Evolutionary conservation across 176 grass and related monocot genomes (phyloP).

Genomic region (Ensete glaucum): DNA sequence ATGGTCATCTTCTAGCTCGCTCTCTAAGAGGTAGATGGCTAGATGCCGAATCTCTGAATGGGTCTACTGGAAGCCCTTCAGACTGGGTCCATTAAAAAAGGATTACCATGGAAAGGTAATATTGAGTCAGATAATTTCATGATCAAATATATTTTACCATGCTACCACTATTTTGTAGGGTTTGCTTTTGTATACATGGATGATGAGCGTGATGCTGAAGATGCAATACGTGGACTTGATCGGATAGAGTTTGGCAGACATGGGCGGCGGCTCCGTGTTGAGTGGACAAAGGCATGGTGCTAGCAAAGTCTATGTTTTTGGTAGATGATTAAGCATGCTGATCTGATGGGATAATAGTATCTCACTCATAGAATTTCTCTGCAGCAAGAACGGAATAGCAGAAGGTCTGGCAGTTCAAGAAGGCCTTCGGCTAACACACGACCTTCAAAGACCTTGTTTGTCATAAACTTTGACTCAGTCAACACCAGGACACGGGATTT

Average conservation of each 20-base stretch:
- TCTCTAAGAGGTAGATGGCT: constrained; percentile 4
- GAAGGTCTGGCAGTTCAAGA: constrained; percentile 47
- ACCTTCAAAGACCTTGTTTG: constrained; percentile 90
- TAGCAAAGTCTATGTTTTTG: too few species aligned
- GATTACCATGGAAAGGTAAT: neutral
- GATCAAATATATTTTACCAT: constrained; percentile 6
- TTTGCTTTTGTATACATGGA: constrained; percentile 99
- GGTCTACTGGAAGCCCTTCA: neutral
- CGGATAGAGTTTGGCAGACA: constrained; percentile 79
- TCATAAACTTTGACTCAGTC: constrained; percentile 94
- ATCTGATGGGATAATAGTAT: too few species aligned
- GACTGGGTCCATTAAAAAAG: neutral
- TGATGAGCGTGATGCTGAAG: constrained; percentile 87
- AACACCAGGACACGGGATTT: constrained; percentile 74
- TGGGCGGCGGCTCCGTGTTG: constrained; percentile 69
- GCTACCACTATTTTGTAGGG: constrained; percentile 32
- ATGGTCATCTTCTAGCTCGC: constrained; percentile 25
- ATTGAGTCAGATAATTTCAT: neutral
- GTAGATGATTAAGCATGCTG: too few species aligned
- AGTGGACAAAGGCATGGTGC: constrained; percentile 75
- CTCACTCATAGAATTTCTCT: too few species aligned
- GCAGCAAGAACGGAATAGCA: constrained; percentile 60
- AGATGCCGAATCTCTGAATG: constrained; percentile 21
- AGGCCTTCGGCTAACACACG: constrained; percentile 49
- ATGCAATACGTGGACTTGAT: constrained; percentile 78